Base-by-base conservation (phyloP, 352 stramenopile species). In the Globisporangium perplexum region DNA sequence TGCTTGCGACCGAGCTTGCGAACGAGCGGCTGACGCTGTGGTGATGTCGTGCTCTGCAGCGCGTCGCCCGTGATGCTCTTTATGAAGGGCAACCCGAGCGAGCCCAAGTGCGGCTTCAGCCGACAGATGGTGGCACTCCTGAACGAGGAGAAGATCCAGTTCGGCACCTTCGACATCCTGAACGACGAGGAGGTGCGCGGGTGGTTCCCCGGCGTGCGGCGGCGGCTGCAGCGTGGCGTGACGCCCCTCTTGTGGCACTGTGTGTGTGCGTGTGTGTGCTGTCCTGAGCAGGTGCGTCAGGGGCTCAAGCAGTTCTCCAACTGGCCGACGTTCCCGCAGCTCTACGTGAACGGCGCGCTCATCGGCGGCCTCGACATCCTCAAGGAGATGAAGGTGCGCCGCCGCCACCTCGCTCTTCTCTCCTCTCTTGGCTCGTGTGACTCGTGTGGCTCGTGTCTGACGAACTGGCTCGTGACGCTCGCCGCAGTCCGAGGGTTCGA, bases 271-370 rank as follows among this genome's bases (percentile, higher is more conserved):
- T 28, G 10, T 30, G 39, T 14, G 57, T 7, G 23, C 49, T 70
- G 22, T 83, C 26, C n/a, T n/a, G 7, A 30, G 2, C 65, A 83
- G 36, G 86, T 99, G 35, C 91, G 96, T 46, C 85, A 99, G 69
- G 95, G 92, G 2, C 75, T 99, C 17, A 99, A 99, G 74, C 72
- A 90, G 55, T 98, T 95, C 57, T 96, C 74, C 41, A 96, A 99
- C 75, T 99, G 96, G 97, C 96, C 96, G 11, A 99, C 96, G n/a
- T 99, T 90, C 76, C 97, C 97, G 14, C 95, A 99, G 64, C 72
- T 99, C 10, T 99, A 99, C 71, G 91, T 98, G n/a, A 95, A 98
- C 54, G 96, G 96, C 43, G 72, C 97, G 60, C 81, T 99, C 30
- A 62, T 99, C 10, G 97, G 97, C 45, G 97, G 97, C 0, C 76